A percentile compares a stretch with the other conserved stretches of the same genome.
Conservation (phyloP, 805 yeast species). For the Yarrowia keelungensis region DNA sequence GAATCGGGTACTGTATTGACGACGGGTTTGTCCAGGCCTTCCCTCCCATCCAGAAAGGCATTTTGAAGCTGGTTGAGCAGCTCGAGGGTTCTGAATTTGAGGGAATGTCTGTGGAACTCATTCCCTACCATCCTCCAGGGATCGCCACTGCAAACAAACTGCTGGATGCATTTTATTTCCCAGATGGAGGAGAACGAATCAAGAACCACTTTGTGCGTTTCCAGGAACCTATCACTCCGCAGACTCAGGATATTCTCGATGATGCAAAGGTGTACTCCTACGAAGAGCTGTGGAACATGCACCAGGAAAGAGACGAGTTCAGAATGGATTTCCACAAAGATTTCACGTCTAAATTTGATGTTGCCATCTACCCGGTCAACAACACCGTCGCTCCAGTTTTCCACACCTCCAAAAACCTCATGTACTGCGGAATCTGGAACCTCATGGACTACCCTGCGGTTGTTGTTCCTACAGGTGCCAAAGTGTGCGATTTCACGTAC, state of each 20-base stretch:
- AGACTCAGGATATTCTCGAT: conserved; percentile 50
- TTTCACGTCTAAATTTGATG: conserved; percentile 2
- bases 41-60: conserved; percentile 62
- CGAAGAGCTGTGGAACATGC: conserved; percentile 52
- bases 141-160: conserved; percentile 58
- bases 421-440: conserved; percentile 44
- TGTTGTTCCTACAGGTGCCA: conserved; percentile 49
- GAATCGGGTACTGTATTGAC: conserved; percentile 56
- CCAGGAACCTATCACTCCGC: conserved; percentile 41
- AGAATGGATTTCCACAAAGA: conserved; percentile 38
- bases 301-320: conserved; percentile 51
- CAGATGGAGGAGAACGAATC: conserved; percentile 57
- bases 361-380: conserved; percentile 14
- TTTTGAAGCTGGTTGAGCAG: conserved; percentile 60
- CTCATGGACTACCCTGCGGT: conserved; percentile 44
- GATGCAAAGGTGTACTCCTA: conserved; percentile 44
- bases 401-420: conserved; percentile 69
- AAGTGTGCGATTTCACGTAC: conserved; percentile 43
- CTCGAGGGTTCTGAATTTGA: conserved; percentile 53
- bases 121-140: neutral
- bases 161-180: conserved; percentile 58
- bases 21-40: conserved; percentile 59
- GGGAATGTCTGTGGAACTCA: neutral
- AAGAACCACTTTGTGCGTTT: conserved; percentile 46
- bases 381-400: conserved; percentile 65